These are phyloP conservation scores for Opeltia flavorubescens DNA, from an alignment of 495 filamentous ascomycete species.

Conservation along the genomic window DNA sequence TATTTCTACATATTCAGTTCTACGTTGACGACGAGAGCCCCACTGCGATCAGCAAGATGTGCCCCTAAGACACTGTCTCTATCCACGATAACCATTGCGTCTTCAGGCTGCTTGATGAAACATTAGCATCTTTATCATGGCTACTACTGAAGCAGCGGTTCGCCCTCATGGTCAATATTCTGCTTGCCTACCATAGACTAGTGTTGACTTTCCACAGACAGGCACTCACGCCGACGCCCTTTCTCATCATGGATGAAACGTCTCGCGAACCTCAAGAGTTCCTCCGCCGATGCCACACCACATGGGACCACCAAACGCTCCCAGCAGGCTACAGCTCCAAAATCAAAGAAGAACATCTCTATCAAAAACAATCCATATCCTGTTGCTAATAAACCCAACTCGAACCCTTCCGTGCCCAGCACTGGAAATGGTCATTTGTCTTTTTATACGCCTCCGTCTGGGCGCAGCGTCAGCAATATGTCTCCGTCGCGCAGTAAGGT, in stretches of 20 bases:
- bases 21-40: no score
- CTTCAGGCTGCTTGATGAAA: no score
- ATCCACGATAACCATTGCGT: no score
- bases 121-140: no score
- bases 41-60: no score
- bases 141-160: slow-evolving; percentile 50
- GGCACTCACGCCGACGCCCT: slow-evolving; percentile 61
- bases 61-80: no score
- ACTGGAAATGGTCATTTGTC: slow-evolving; percentile 44
- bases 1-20: no score
- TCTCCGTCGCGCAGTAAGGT: slow-evolving; percentile 31
- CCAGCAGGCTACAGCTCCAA: slow-evolving; percentile 20
- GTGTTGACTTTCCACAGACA: slow-evolving; percentile 31
- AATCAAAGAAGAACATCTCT: slow-evolving; percentile 42
- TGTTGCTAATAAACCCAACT: slow-evolving; percentile 38
- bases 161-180: slow-evolving; percentile 49
- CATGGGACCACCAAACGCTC: slow-evolving; percentile 35
- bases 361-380: slow-evolving; percentile 79
- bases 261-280: slow-evolving; percentile 67
- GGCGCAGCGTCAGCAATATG: slow-evolving; percentile 26
- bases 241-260: slow-evolving; percentile 94
- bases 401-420: slow-evolving; percentile 25
- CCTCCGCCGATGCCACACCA: slow-evolving; percentile 34
- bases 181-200: not conserved
- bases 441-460: slow-evolving; percentile 32